Percentiles rank a stretch among this genome's conserved stretches.
Conservation (phyloP, 306 rosid species). For the Ammopiptanthus mongolicus region DNA sequence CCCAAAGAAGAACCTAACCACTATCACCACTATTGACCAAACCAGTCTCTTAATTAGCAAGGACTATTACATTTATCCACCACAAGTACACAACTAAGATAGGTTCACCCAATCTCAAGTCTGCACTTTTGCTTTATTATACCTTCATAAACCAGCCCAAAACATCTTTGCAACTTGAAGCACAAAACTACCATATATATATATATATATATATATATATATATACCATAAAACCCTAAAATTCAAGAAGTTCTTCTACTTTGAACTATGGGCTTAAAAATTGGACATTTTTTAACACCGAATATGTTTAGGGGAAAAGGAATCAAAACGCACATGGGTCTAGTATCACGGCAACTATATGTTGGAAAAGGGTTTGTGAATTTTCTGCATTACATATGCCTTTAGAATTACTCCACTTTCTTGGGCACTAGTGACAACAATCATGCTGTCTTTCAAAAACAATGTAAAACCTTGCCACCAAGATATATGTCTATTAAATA, state of each 20-base stretch:
- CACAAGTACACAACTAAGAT: too few relatives aligned
- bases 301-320: background rate
- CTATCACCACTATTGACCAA: too few relatives aligned
- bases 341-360: background rate
- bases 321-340: background rate
- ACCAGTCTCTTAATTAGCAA: too few relatives aligned
- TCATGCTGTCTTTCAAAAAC: background rate
- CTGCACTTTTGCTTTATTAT: too few relatives aligned
- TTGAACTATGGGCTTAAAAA: slow-evolving; percentile 4
- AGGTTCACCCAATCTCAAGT: too few relatives aligned
- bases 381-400: background rate
- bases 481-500: background rate
- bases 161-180: too few relatives aligned
- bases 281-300: background rate
- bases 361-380: background rate
- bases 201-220: too few relatives aligned
- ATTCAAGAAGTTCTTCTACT: background rate
- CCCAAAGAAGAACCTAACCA: too few relatives aligned
- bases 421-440: background rate
- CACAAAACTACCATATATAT: too few relatives aligned
- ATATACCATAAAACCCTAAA: too few relatives aligned
- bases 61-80: too few relatives aligned
- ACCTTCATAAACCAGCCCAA: too few relatives aligned
- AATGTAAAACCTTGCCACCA: background rate
- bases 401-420: background rate